Base-by-base conservation (phyloP, 331 rosid genomes). In the Saraca asoca region DNA sequence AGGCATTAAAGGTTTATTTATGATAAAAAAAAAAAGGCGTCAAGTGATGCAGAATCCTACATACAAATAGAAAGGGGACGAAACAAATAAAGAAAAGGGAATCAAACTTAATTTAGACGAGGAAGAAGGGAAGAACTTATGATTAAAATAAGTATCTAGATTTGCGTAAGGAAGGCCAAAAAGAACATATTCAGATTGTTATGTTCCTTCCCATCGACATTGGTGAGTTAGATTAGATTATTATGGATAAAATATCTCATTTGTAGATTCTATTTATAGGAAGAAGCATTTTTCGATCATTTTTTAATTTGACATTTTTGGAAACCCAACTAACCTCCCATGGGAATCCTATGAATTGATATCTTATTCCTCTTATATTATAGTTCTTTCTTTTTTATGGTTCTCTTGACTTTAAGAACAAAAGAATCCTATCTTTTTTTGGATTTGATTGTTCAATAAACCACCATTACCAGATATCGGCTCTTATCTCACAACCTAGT, bases 291-390 rank as follows among this genome's bases (percentile, higher is more conserved):
- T 75, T 55, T 20, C 67, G 6, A 52, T 15, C 20, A 19, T 44
- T 7, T 39, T 58, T 29, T 75, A 53, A 57, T 35, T 38, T 54
- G 62, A 37, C 66, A 43, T 45, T 56, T 73, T 69, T 48, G 50
- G 79, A 73, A 73, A 72, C 37, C 56, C 53, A 9, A 51, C 45
- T 53, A 46, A 68, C 43, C 68, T 20, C 49, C 51, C 12, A 12
- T 43, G 54, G 82, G 82, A 81, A 84, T 76, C 84, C 80, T 67
- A 73, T 66, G 82, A 67, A 46, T 68, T 58, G 45, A 67, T 43
- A 58, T 52, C 57, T 59, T 49, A 49, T 70, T 63, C 62, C 52
- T 10, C 55, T 72, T 17, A 38, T 16, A 19, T 72, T 46, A 43
- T 66, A 12, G 16, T 34, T 8, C n/a, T 15, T 33, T 18, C 5